Conservation (phyloP, 108 stramenopile species). For the Schizochytrium sp. region DNA sequence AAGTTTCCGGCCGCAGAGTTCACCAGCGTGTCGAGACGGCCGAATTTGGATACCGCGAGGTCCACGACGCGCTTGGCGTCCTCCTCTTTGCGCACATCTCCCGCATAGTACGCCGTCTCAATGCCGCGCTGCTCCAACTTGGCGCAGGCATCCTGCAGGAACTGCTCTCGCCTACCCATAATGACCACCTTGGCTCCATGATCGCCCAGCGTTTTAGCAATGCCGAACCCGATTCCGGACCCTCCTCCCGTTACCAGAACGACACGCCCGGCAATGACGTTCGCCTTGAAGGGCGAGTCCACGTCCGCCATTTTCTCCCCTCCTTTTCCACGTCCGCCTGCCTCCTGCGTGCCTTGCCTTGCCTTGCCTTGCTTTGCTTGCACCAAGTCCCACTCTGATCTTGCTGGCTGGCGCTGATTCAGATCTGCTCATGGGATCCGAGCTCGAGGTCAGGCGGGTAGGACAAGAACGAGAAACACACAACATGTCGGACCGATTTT, state of each 20-base stretch:
- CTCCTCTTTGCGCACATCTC: background rate
- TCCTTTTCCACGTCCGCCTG: no score
- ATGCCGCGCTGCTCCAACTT: background rate
- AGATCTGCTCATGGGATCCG: no score
- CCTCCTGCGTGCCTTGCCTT: no score
- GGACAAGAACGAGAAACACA: no score
- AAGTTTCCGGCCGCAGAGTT: slow-evolving; percentile 21
- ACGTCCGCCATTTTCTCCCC: background rate
- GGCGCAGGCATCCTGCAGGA: background rate
- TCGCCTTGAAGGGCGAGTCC: background rate
- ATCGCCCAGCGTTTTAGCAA: background rate
- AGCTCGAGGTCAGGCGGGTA: no score
- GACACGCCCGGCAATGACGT: background rate
- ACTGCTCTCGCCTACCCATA: background rate
- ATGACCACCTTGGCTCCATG: slow-evolving; percentile 4
- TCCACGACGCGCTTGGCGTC: background rate
- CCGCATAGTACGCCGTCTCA: background rate
- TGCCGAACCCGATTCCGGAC: background rate
- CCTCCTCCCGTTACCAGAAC: slow-evolving; percentile 1
- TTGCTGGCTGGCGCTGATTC: no score
- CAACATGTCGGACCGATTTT: no score
- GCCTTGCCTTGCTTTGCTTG: no score
- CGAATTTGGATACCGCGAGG: background rate
- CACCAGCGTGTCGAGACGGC: background rate
- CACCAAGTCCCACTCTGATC: no score